Percentiles rank a stretch among this genome's conserved stretches.
phyloP scores from a whole-genome alignment of 2,329 filamentous ascomycete genomes.

The Xylaria sp. region DNA sequence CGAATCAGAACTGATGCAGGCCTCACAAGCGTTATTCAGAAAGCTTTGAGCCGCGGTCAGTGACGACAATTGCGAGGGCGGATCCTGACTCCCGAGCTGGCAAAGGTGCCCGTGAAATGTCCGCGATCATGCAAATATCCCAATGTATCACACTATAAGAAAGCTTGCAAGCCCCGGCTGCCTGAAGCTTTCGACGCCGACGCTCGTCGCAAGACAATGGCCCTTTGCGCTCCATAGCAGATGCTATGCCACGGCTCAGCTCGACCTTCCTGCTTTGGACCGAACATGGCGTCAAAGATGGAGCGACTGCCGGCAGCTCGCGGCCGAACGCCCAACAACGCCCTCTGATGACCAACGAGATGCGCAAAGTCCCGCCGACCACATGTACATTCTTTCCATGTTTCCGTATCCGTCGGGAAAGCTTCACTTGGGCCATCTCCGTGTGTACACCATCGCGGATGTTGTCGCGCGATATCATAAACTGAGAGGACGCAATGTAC shows the following conservation, averaged over 20 bases:
- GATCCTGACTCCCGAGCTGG: neutral
- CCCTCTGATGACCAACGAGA: conserved; percentile 27
- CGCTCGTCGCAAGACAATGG: conserved; percentile 20
- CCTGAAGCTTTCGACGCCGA: conserved; percentile 36
- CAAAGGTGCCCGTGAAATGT: neutral
- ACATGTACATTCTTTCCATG: conserved; percentile 85
- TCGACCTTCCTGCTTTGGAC: conserved; percentile 62
- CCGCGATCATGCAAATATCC: conserved; percentile 39
- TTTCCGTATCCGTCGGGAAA: conserved; percentile 92
- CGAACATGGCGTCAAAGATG: conserved; percentile 65
- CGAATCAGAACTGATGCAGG: neutral
- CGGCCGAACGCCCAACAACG: neutral
- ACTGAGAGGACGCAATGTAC: conserved; percentile 78
- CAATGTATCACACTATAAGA: conserved; percentile 43
- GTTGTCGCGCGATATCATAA: conserved; percentile 80
- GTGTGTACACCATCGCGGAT: conserved; percentile 92
- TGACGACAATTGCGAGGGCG: neutral
- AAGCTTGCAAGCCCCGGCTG: conserved; percentile 41
- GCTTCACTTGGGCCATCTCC: conserved; percentile 86
- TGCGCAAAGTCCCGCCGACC: conserved; percentile 45
- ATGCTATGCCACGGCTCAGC: conserved; percentile 43
- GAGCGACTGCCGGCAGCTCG: conserved; percentile 42
- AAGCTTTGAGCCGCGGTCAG: neutral
- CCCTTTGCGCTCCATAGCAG: conserved; percentile 24
- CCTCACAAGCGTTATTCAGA: conserved; percentile 2